Evolutionary conservation across 2,329 filamentous ascomycete genomes (phyloP).

Genomic region (Pestalotiopsis fici): DNA sequence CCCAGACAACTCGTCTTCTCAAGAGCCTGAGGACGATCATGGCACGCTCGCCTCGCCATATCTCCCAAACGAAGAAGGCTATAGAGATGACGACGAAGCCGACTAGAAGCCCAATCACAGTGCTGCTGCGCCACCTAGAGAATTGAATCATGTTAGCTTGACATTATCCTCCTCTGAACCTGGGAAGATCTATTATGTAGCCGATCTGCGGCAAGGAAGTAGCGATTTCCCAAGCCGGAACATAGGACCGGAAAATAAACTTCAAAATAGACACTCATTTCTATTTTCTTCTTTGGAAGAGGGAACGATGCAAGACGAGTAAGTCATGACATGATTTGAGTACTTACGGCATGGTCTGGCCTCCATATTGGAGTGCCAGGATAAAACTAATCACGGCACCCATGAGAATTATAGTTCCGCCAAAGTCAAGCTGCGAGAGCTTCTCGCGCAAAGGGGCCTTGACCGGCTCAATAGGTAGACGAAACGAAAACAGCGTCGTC

Average conservation of each 20-base stretch:
- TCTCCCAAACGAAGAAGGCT: conserved; percentile 39
- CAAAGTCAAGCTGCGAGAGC: conserved; percentile 28
- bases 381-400: conserved; percentile 31
- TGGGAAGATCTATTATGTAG: no score
- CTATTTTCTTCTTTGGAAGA: no score
- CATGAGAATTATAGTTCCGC: conserved; percentile 26
- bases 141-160: no score
- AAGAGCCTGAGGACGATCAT: conserved; percentile 43
- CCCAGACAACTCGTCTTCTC: conserved; percentile 37
- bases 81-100: conserved; percentile 39
- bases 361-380: conserved; percentile 34
- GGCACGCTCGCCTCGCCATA: conserved; percentile 33
- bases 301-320: no score
- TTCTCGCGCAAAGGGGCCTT: conserved; percentile 20
- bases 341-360: conserved; percentile 26
- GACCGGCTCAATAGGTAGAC: conserved; percentile 15
- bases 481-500: conserved; percentile 26
- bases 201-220: no score
- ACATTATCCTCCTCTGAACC: no score
- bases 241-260: no score
- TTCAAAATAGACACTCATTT: no score
- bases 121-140: conserved; percentile 36
- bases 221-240: no score
- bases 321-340: no score
- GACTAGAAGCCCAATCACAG: conserved; percentile 44